Evolutionary conservation across 2,329 filamentous ascomycete genomes (phyloP).

Genomic region (Claviceps citrina): DNA sequence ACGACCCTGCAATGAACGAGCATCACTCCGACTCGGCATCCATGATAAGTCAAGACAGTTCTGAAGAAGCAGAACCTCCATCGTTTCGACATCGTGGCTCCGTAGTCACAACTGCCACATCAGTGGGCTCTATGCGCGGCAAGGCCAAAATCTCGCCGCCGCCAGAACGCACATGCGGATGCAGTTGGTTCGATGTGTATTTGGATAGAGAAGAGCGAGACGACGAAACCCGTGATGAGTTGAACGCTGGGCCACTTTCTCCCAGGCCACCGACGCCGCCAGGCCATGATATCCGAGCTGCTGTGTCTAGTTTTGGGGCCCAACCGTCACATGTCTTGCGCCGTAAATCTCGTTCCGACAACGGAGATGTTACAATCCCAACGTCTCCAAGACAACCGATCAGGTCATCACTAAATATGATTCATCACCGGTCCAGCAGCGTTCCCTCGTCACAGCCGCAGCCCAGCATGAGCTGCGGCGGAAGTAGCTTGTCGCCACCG

Average conservation of each 20-base stretch:
- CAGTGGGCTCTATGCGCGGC: conserved; percentile 17
- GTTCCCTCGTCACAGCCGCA: not conserved
- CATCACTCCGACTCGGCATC: conserved; percentile 20
- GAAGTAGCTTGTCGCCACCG: not conserved
- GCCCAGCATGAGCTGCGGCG: not conserved
- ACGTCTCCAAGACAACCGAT: conserved; percentile 6
- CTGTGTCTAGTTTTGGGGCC: not conserved
- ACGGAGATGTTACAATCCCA: conserved; percentile 5
- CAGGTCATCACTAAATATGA: conserved; percentile 9
- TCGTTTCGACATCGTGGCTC: conserved; percentile 21
- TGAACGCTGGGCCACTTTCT: conserved; percentile 10
- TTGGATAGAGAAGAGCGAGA: conserved; percentile 18
- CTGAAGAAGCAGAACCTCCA: conserved; percentile 18
- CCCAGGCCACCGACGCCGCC: conserved; percentile 18
- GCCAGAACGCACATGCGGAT: conserved; percentile 10
- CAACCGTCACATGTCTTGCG: conserved; percentile 6
- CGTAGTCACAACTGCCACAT: conserved; percentile 22
- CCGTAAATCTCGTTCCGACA: conserved; percentile 13
- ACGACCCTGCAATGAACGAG: conserved; percentile 10
- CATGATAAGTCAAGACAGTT: conserved; percentile 16
- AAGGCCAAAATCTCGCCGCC: conserved; percentile 11
- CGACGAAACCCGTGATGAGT: conserved; percentile 4
- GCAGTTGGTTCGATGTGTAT: conserved; percentile 25
- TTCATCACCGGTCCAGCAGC: conserved; percentile 7
- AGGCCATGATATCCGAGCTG: conserved; percentile 7